Evolutionary conservation across 768 basidiomycete genomes (phyloP).

Genomic region (Trichaptum fuscoviolaceum): DNA sequence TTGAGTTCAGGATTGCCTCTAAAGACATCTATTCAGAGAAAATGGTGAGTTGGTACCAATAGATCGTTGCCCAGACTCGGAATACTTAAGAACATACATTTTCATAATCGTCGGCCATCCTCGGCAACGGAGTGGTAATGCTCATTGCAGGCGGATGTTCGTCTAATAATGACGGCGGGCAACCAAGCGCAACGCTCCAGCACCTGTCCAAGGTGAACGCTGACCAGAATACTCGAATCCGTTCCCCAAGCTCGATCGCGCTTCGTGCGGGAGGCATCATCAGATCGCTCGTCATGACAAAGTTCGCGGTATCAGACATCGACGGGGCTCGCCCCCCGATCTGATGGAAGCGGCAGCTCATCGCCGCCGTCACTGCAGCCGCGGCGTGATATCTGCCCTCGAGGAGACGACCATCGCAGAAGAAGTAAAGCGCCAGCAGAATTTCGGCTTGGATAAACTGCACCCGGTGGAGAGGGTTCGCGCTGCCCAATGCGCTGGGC

Average conservation of each 20-base stretch:
- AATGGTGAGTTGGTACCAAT: neutral
- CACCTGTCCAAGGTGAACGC: slow-evolving; percentile 77
- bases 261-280: slow-evolving; percentile 52
- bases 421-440: slow-evolving; percentile 5
- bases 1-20: neutral
- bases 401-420: neutral
- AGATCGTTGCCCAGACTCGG: neutral
- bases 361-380: slow-evolving; percentile 2
- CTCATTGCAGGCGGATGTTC: slow-evolving; percentile 37
- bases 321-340: slow-evolving; percentile 25
- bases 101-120: slow-evolving; percentile 28
- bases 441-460: neutral
- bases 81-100: slow-evolving; percentile 18
- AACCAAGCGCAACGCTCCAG: slow-evolving; percentile 69
- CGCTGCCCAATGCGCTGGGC: slow-evolving; percentile 47
- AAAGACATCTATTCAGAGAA: neutral
- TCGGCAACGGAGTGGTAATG: slow-evolving; percentile 36
- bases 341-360: slow-evolving; percentile 1
- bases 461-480: slow-evolving; percentile 40
- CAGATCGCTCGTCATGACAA: slow-evolving; percentile 34
- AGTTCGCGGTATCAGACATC: slow-evolving; percentile 23
- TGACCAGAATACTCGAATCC: slow-evolving; percentile 78
- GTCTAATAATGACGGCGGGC: slow-evolving; percentile 48
- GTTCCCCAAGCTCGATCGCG: slow-evolving; percentile 59
- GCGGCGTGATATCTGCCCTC: slow-evolving; percentile 1